Conservation (phyloP, 495 filamentous ascomycete species). For the Friedmanniomyces simplex region DNA sequence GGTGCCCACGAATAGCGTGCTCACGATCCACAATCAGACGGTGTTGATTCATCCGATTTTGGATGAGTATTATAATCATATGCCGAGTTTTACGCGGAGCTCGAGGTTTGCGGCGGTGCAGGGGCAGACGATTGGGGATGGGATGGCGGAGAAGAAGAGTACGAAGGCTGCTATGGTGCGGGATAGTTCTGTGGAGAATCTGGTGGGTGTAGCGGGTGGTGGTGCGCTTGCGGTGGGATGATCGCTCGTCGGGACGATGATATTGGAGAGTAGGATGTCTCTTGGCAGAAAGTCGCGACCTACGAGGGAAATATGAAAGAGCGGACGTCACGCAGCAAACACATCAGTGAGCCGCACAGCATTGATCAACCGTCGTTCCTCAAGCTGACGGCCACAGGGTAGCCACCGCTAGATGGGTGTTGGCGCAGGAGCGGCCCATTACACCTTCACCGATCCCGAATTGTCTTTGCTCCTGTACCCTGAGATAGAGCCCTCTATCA, state of each 20-base stretch:
- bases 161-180: slow-evolving; percentile 8
- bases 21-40: slow-evolving; percentile 94
- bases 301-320: no score
- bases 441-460: no score
- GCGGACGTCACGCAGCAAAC: no score
- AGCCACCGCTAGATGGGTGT: no score
- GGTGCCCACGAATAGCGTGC: slow-evolving; percentile 86
- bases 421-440: no score
- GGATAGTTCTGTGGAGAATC: slow-evolving; percentile 1
- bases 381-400: no score
- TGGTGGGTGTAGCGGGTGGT: not conserved
- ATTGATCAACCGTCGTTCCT: no score
- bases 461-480: no score
- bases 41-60: slow-evolving; percentile 93
- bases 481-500: not conserved
- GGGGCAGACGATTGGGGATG: slow-evolving; percentile 48
- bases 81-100: slow-evolving; percentile 67
- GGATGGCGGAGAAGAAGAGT: slow-evolving; percentile 16
- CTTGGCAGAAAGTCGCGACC: not conserved
- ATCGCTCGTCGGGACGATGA: not conserved
- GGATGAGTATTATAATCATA: slow-evolving; percentile 75
- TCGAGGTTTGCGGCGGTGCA: slow-evolving; percentile 71
- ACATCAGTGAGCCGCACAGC: no score
- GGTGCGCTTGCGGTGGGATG: not conserved
- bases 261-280: not conserved